Percentiles rank a stretch among this genome's conserved stretches.
phyloP scores from a whole-genome alignment of 2,329 filamentous ascomycete genomes.

The Diaporthe citriasiana region DNA sequence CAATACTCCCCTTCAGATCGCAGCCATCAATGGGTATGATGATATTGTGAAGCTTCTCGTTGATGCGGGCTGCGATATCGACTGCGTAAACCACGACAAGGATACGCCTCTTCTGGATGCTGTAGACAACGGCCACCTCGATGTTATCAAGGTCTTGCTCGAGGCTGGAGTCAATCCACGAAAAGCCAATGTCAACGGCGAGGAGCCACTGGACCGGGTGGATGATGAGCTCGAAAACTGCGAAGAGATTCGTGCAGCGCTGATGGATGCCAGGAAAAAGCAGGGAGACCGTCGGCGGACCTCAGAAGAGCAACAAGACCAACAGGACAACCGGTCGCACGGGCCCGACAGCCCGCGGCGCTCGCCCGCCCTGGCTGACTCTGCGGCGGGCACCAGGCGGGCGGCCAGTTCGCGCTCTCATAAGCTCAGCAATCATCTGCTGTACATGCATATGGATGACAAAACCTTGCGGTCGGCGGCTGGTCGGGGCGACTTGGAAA shows the following conservation, averaged over 20 bases:
- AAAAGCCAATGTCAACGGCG: constrained; percentile 90
- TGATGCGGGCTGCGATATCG: constrained; percentile 85
- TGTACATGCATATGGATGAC: constrained; percentile 75
- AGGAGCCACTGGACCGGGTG: constrained; percentile 90
- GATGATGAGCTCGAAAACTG: constrained; percentile 81
- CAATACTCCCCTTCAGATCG: constrained; percentile 96
- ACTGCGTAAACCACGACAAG: constrained; percentile 83
- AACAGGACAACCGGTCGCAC: constrained; percentile 64
- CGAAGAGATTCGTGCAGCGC: constrained; percentile 80
- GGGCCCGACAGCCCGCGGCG: constrained; percentile 71
- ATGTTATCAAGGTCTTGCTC: constrained; percentile 87
- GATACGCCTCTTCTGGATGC: constrained; percentile 97
- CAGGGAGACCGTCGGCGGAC: constrained; percentile 67
- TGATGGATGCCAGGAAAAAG: constrained; percentile 72
- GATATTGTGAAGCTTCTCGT: constrained; percentile 91
- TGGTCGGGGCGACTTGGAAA: constrained; percentile 72
- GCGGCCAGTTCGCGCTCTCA: constrained; percentile 70
- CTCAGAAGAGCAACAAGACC: constrained; percentile 68
- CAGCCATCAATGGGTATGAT: constrained; percentile 86
- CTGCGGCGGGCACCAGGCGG: constrained; percentile 58
- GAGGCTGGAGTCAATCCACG: constrained; percentile 92
- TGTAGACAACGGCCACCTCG: constrained; percentile 93
- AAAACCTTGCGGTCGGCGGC: constrained; percentile 73
- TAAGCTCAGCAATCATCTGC: constrained; percentile 74
- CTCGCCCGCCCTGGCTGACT: constrained; percentile 61